phyloP scores from a whole-genome alignment of 768 basidiomycete species.

The Tylopilus rubrobrunneus region DNA sequence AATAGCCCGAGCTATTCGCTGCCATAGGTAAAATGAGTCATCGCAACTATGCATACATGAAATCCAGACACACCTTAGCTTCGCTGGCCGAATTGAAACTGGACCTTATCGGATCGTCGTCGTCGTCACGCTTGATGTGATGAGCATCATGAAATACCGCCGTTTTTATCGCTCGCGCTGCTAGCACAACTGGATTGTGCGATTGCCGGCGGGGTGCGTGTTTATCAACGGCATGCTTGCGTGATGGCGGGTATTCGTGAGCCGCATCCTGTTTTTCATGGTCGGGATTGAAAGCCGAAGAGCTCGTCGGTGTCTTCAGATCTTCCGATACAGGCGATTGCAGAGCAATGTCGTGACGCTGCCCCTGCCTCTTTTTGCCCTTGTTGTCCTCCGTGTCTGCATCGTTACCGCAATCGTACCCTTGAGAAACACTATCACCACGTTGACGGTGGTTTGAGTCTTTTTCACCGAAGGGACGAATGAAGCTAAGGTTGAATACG shows the following conservation, averaged over 20 bases:
- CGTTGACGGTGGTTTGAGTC: conserved; percentile 34
- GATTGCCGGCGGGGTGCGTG: conserved; percentile 28
- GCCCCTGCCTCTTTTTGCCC: conserved; percentile 29
- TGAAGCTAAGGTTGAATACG: conserved; percentile 32
- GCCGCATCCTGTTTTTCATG: conserved; percentile 4
- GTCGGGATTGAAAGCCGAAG: not conserved
- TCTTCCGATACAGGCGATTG: conserved; percentile 13
- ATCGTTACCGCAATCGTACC: conserved; percentile 30
- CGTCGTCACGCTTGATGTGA: conserved; percentile 53
- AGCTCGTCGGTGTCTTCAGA: conserved; percentile 5
- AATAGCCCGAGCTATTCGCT: conserved; percentile 66
- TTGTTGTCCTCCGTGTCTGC: conserved; percentile 29
- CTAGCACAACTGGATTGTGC: conserved; percentile 43
- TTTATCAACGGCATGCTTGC: conserved; percentile 16
- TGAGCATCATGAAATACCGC: conserved; percentile 75
- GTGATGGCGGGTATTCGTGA: conserved; percentile 42
- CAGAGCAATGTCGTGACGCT: not conserved
- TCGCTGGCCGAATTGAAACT: conserved; percentile 56
- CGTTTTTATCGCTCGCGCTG: conserved; percentile 63
- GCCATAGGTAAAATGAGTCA: not conserved
- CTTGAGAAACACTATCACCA: conserved; percentile 17
- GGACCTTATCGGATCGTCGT: conserved; percentile 43
- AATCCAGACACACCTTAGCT: conserved; percentile 49
- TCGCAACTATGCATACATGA: not conserved
- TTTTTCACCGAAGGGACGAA: conserved; percentile 42